Base-by-base conservation (phyloP, 2,329 filamentous ascomycete species). In the Seiridium unicorne region DNA sequence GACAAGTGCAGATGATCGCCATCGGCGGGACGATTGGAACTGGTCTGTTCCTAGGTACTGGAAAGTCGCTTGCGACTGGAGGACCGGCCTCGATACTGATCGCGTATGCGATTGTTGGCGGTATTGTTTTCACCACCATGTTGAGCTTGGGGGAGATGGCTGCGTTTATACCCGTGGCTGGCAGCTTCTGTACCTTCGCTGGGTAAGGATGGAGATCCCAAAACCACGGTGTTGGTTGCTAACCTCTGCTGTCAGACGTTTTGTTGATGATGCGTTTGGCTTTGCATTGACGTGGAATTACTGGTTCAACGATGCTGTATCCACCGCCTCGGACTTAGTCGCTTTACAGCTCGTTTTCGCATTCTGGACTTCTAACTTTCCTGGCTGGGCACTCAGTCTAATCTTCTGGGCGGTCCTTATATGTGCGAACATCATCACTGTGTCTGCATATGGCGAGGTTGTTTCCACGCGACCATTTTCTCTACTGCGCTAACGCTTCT, bases 1-100 rank as follows among this genome's bases (percentile, higher is more conserved):
- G 86, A n/a, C 86, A 89, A 70, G 83, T 89, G 9, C 85, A 89
- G 73, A 88, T 89, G 85, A 87, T 89, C 62, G 87, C 86, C 48
- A 83, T 86, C 54, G 83, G 81, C 26, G 83, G 83, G 42, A 85
- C 82, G 1, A 85, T 86, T 51, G 83, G 84, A 7, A 88, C 85
- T 0, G 86, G 86, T 3, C 72, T 89, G 3, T 89, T 89, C 64
- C 76, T 89, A 5, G 85, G 86, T 36, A 86, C 84, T 0, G 86
- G 86, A 8, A 84, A 83, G 67, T 82, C 84, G 3, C 72, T 89
- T 44, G 79, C 84, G 1, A 86, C 79, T 0, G 86, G 84, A 36
- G 86, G 86, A 0, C 86, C 86, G 4, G 84, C 81, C 0, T 84
- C 83, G 3, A 79, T 86, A 65, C 73, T 88, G 9, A 79, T 88